A percentile compares a stretch with the other conserved stretches of the same genome.
phyloP scores from a whole-genome alignment of 2,329 filamentous ascomycete genomes.

The Anthostomella pinea region DNA sequence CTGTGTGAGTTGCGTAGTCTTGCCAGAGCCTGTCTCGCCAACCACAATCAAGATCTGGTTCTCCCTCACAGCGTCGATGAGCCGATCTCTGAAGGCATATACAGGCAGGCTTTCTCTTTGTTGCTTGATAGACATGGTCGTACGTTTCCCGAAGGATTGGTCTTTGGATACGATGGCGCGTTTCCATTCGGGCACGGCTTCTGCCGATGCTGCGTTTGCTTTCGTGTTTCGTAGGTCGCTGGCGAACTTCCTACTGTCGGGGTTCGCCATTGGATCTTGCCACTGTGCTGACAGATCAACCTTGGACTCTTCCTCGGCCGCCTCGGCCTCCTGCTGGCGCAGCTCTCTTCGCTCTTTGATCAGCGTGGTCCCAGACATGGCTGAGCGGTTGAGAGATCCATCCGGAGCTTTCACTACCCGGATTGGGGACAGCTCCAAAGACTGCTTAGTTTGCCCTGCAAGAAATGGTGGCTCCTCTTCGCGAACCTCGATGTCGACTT shows the following conservation, averaged over 20 bases:
- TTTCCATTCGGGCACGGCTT: slow-evolving; percentile 90
- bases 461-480: slow-evolving; percentile 97
- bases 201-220: slow-evolving; percentile 54
- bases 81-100: slow-evolving; percentile 79
- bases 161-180: slow-evolving; percentile 76
- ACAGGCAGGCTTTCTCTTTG: slow-evolving; percentile 89
- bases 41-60: slow-evolving; percentile 96
- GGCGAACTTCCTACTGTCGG: slow-evolving; percentile 84
- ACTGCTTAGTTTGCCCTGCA: slow-evolving; percentile 94
- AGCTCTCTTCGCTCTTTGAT: slow-evolving; percentile 89
- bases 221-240: slow-evolving; percentile 74
- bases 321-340: slow-evolving; percentile 82
- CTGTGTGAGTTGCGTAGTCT: slow-evolving; percentile 94
- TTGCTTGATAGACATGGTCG: slow-evolving; percentile 89
- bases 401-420: slow-evolving; percentile 96
- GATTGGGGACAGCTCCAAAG: slow-evolving; percentile 90
- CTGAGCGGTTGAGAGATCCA: slow-evolving; percentile 94
- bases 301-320: slow-evolving; percentile 69
- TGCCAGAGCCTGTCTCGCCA: slow-evolving; percentile 94
- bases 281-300: slow-evolving; percentile 87
- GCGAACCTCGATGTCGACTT: slow-evolving; percentile 93
- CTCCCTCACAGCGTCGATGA: slow-evolving; percentile 80
- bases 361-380: slow-evolving; percentile 85
- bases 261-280: slow-evolving; percentile 93
- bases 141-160: slow-evolving; percentile 79